Evolutionary conservation across 2,329 filamentous ascomycete species (phyloP).

Genomic region (Penicillium decumbens): DNA sequence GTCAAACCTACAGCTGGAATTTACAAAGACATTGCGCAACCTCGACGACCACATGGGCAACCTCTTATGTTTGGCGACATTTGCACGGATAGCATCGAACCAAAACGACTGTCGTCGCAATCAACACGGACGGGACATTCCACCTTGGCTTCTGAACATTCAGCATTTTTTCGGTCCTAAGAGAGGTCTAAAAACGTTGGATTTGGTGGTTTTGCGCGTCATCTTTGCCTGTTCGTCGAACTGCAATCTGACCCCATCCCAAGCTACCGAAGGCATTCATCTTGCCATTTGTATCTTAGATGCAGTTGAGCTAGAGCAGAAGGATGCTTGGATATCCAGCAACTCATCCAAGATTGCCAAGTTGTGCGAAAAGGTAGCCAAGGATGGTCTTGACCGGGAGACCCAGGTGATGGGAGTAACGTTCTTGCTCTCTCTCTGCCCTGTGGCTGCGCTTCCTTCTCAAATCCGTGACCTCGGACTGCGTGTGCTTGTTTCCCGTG

Average conservation of each 20-base stretch:
- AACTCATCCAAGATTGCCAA: constrained; percentile 36
- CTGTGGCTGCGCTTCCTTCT: constrained; percentile 21
- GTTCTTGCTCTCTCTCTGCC: constrained; percentile 30
- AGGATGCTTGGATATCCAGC: constrained; percentile 31
- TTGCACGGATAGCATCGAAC: constrained; percentile 32
- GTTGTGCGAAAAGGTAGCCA: constrained; percentile 36
- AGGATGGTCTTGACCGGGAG: constrained; percentile 25
- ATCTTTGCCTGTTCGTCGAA: constrained; percentile 40
- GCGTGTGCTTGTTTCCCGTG: constrained; percentile 25
- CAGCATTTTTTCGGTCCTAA: constrained; percentile 39
- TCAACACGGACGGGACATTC: constrained; percentile 17
- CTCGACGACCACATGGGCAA: constrained; percentile 40
- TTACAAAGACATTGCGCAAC: constrained; percentile 37
- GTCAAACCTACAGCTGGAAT: constrained; percentile 34
- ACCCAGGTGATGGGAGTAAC: constrained; percentile 34
- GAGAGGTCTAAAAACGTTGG: constrained; percentile 39
- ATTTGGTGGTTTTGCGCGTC: constrained; percentile 39
- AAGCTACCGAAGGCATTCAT: constrained; percentile 34
- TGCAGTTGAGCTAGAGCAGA: constrained; percentile 32
- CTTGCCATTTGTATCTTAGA: constrained; percentile 36
- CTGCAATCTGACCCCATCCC: constrained; percentile 24
- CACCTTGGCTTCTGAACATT: constrained; percentile 34
- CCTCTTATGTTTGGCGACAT: constrained; percentile 40
- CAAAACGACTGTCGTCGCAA: constrained; percentile 3
- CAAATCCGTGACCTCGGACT: constrained; percentile 25